phyloP scores from a whole-genome alignment of 208 protist species.

The Trypanosoma rangeli region DNA sequence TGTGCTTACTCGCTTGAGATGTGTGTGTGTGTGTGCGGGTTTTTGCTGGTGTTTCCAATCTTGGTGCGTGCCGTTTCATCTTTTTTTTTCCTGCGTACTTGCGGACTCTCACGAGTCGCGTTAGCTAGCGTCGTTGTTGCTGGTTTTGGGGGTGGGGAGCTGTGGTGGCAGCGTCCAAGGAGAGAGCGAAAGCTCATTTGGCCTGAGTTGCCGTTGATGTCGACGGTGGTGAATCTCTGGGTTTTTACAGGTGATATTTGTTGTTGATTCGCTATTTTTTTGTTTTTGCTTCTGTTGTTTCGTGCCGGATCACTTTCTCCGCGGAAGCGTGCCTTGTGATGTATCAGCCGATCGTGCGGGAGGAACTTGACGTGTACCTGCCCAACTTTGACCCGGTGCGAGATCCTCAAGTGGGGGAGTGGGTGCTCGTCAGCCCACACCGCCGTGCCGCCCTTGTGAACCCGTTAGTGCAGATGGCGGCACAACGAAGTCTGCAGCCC shows the following conservation, averaged over 20 bases:
- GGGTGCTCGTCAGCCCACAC: slow-evolving; percentile 68
- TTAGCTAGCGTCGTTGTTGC: too few species aligned
- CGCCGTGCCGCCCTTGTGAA: slow-evolving; percentile 46
- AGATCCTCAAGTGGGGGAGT: slow-evolving; percentile 79
- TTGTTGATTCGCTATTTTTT: slow-evolving; percentile 13
- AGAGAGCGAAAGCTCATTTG: too few species aligned
- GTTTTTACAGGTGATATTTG: too few species aligned
- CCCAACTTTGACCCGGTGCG: slow-evolving; percentile 62
- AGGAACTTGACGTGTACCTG: slow-evolving; percentile 55
- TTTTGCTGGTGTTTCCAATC: too few species aligned
- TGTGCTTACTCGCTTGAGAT: background rate
- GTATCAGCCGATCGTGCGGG: slow-evolving; percentile 34
- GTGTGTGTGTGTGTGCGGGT: too few species aligned
- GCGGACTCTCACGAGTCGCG: too few species aligned
- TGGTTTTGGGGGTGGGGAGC: too few species aligned
- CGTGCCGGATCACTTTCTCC: slow-evolving; percentile 16
- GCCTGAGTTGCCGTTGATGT: too few species aligned
- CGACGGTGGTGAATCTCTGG: too few species aligned
- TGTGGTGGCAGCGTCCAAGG: too few species aligned
- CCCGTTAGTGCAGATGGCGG: slow-evolving; percentile 55
- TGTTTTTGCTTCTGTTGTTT: slow-evolving; percentile 23
- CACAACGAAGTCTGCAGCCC: slow-evolving; percentile 21
- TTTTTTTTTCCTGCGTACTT: too few species aligned
- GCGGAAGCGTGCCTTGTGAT: background rate
- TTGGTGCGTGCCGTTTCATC: too few species aligned